Conservation (phyloP, 805 yeast species). For the Ogataea siamensis region DNA sequence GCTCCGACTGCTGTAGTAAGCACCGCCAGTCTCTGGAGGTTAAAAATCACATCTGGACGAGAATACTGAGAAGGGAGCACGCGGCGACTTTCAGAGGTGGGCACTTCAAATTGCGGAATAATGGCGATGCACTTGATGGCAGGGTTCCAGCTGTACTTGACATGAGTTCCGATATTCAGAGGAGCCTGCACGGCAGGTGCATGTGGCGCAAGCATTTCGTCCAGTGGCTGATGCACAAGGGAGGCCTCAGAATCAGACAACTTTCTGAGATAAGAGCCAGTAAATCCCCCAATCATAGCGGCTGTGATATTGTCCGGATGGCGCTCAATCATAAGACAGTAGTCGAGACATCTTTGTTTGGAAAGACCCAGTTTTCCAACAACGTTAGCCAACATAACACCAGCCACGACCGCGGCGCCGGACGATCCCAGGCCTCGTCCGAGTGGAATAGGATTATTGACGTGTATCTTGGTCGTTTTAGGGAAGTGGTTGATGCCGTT, state of each 20-base stretch:
- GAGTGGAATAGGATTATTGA: conserved; percentile 87
- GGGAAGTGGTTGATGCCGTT: conserved; percentile 78
- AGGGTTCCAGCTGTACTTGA: conserved; percentile 78
- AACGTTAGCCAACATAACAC: conserved; percentile 85
- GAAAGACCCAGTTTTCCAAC: conserved; percentile 70
- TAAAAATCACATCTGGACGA: conserved; percentile 82
- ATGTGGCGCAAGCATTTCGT: conserved; percentile 78
- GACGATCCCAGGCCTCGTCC: conserved; percentile 98
- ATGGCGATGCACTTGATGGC: conserved; percentile 85
- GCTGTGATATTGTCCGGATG: conserved; percentile 99
- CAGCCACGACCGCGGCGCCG: conserved; percentile 98
- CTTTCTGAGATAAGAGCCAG: conserved; percentile 89
- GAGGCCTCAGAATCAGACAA: conserved; percentile 67
- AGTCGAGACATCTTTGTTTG: conserved; percentile 85
- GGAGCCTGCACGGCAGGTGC: conserved; percentile 74
- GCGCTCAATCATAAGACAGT: conserved; percentile 94
- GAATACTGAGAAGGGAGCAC: conserved; percentile 82
- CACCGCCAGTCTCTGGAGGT: conserved; percentile 89
- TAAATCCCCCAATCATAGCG: conserved; percentile 98
- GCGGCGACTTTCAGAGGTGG: conserved; percentile 87
- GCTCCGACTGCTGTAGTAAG: conserved; percentile 89
- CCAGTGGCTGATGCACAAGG: conserved; percentile 79
- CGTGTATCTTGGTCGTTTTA: conserved; percentile 73
- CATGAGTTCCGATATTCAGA: conserved; percentile 78
- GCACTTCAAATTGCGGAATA: conserved; percentile 91